phyloP scores from a whole-genome alignment of 164 flowering plant species.

The Vitis amurensis region DNA sequence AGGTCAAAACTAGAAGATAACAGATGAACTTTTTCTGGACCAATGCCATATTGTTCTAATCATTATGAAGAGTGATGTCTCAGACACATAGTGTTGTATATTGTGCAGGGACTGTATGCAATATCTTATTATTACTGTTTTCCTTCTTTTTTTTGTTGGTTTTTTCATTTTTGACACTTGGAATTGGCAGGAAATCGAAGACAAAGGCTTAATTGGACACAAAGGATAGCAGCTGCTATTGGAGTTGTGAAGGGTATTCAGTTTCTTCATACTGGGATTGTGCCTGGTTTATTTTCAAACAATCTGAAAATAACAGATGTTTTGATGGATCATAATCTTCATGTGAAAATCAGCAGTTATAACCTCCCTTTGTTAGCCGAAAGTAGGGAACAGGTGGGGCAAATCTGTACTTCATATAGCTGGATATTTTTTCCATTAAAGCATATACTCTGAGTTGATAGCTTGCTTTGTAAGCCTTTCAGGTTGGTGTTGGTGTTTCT shows the following conservation, averaged over 20 bases:
- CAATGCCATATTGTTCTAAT: no score
- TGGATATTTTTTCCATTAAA: not conserved
- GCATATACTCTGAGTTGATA: not conserved
- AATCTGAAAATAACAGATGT: constrained; percentile 39
- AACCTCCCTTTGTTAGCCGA: constrained; percentile 35
- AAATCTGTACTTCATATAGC: not conserved
- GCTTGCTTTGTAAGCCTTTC: constrained; percentile 7
- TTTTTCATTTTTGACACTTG: not conserved
- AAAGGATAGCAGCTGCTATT: constrained; percentile 37
- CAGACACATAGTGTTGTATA: no score
- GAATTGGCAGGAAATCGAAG: constrained; percentile 16
- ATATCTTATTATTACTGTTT: not conserved
- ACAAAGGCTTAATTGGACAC: constrained; percentile 32
- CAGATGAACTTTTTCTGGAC: no score
- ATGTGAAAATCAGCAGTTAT: constrained; percentile 33
- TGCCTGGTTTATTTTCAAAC: constrained; percentile 38
- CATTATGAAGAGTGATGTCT: no score
- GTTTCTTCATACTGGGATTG: constrained; percentile 44
- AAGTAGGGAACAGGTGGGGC: constrained; percentile 17
- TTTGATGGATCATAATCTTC: constrained; percentile 32
- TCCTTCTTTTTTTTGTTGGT: not conserved
- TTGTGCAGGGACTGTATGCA: no score
- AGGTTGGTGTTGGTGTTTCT: constrained; percentile 17
- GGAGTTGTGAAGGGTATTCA: constrained; percentile 41
- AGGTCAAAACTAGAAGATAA: no score